phyloP scores from a whole-genome alignment of 805 yeast species.

The Starmerella roubikii region DNA sequence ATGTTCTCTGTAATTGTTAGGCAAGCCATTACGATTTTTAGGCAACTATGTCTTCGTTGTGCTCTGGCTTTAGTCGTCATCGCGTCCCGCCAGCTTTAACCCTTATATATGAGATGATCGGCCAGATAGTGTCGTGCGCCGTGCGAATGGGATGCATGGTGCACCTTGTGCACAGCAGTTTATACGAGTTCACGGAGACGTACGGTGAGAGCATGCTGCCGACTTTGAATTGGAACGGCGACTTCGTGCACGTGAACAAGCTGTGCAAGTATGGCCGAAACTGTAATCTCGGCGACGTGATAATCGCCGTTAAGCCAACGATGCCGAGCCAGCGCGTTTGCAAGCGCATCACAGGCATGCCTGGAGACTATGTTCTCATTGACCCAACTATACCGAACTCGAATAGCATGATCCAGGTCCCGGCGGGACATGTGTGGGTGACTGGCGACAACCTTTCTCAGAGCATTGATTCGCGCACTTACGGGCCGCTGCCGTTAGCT shows the following conservation, averaged over 20 bases:
- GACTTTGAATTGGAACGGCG: constrained; percentile 59
- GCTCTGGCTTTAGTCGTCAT: too few species aligned
- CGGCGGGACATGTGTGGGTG: constrained; percentile 93
- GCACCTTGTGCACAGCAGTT: constrained; percentile 53
- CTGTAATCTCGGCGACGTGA: constrained; percentile 69
- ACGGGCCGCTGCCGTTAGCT: constrained; percentile 82
- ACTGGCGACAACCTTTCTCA: constrained; percentile 88
- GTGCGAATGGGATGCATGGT: constrained; percentile 27
- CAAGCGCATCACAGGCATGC: constrained; percentile 89
- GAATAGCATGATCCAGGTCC: constrained; percentile 50
- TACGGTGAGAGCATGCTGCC: constrained; percentile 95
- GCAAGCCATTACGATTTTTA: too few species aligned
- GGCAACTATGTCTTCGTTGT: too few species aligned
- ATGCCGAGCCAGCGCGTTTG: constrained; percentile 78
- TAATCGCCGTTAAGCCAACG: constrained; percentile 82
- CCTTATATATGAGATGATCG: too few species aligned
- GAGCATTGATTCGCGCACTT: constrained; percentile 78
- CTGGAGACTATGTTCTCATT: constrained; percentile 70
- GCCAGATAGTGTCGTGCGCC: constrained; percentile 23
- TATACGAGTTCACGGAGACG: constrained; percentile 68
- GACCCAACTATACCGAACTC: constrained; percentile 49
- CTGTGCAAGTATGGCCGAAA: constrained; percentile 46
- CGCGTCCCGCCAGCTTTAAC: too few species aligned
- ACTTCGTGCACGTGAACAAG: constrained; percentile 68
- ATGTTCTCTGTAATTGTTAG: too few species aligned